A percentile compares a stretch with the other conserved stretches of the same genome.
phyloP scores from a whole-genome alignment of 768 basidiomycete species.

The Tephrocybe sp. region DNA sequence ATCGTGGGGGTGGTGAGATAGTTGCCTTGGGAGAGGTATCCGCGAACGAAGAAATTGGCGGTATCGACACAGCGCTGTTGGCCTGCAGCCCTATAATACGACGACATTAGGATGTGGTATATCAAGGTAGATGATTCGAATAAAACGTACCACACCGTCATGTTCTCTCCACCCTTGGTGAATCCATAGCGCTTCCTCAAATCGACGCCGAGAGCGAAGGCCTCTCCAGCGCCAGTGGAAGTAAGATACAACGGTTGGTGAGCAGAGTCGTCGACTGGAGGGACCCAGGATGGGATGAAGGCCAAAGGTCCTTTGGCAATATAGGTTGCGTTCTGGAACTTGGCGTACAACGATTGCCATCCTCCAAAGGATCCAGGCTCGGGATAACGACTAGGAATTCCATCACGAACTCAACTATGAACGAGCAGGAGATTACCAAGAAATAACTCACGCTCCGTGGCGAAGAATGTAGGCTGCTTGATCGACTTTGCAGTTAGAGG shows the following conservation, averaged over 20 bases:
- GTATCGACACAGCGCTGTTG: slow-evolving; percentile 44
- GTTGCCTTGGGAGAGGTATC: slow-evolving; percentile 42
- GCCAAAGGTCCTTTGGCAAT: slow-evolving; percentile 35
- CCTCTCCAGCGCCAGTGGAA: slow-evolving; percentile 36
- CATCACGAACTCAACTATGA: neutral
- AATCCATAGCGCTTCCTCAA: slow-evolving; percentile 37
- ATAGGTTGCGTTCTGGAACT: slow-evolving; percentile 39
- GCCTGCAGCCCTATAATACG: slow-evolving; percentile 34
- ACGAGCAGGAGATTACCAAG: neutral
- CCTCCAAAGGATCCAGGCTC: slow-evolving; percentile 39
- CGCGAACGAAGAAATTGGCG: slow-evolving; percentile 35
- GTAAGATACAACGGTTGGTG: slow-evolving; percentile 39
- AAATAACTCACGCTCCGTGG: slow-evolving; percentile 35
- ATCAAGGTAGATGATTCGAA: neutral
- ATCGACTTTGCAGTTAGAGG: slow-evolving; percentile 37
- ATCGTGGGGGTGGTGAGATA: slow-evolving; percentile 26
- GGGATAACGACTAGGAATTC: slow-evolving; percentile 32
- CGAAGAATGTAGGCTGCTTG: slow-evolving; percentile 43
- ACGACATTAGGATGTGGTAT: neutral
- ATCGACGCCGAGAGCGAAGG: slow-evolving; percentile 38
- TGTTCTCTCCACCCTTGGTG: slow-evolving; percentile 36
- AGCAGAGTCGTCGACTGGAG: slow-evolving; percentile 36
- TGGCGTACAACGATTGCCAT: slow-evolving; percentile 35
- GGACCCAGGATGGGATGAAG: slow-evolving; percentile 39
- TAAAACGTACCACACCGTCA: slow-evolving; percentile 42